A percentile compares a stretch with the other conserved stretches of the same genome.
Conservation (phyloP, 1,284 basidiomycete species). For the Phylloporus sp. region DNA sequence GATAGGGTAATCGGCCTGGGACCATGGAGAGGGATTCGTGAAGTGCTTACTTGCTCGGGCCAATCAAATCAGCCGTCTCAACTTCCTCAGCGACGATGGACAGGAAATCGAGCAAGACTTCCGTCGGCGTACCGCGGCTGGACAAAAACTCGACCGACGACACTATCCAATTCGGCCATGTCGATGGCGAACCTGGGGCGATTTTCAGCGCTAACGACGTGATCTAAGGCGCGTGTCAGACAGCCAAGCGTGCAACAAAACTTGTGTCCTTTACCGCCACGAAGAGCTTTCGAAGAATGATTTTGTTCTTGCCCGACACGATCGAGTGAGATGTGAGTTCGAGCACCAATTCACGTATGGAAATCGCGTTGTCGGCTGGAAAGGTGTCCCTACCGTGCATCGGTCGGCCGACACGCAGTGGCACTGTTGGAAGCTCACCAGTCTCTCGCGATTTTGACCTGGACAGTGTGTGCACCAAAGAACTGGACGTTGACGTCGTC, state of each 20-base stretch:
- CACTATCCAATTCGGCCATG: conserved; percentile 78
- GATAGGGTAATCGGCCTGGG: conserved; percentile 14
- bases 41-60: conserved; percentile 68
- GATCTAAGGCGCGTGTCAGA: conserved; percentile 46
- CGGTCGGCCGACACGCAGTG: background rate
- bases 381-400: conserved; percentile 58
- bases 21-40: conserved; percentile 13
- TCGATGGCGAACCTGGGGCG: conserved; percentile 50
- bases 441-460: conserved; percentile 89
- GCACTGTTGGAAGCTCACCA: conserved; percentile 58
- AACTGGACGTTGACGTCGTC: conserved; percentile 84
- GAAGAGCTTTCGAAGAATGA: conserved; percentile 85
- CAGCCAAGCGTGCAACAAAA: background rate
- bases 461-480: conserved; percentile 89
- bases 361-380: conserved; percentile 54
- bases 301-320: conserved; percentile 54
- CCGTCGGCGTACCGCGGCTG: conserved; percentile 54
- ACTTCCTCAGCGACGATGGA: conserved; percentile 87
- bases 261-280: conserved; percentile 60
- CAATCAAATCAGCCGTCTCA: conserved; percentile 71
- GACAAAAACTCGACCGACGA: conserved; percentile 62
- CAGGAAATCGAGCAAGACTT: conserved; percentile 75
- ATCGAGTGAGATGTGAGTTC: conserved; percentile 66
- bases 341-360: conserved; percentile 64
- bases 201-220: conserved; percentile 79